Percentiles rank a stretch among this genome's conserved stretches.
These are phyloP conservation scores for Yamadazyma triangularis DNA, from an alignment of 1,139 yeast species.

Conservation along the genomic window DNA sequence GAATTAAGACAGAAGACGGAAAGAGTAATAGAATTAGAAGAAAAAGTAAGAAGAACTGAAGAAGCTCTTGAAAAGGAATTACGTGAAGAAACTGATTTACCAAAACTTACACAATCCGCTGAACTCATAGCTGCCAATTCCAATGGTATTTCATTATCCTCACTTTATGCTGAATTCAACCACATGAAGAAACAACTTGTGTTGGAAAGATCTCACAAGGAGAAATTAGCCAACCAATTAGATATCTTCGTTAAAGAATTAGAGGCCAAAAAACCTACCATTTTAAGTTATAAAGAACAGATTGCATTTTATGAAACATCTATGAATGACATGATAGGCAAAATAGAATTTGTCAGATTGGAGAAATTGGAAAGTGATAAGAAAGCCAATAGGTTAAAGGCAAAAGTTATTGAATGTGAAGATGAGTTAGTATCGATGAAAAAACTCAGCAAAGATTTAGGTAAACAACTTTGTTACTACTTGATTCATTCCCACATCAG, in stretches of 20 bases:
- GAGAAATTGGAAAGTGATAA: conserved; percentile 42
- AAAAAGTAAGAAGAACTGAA: conserved; percentile 35
- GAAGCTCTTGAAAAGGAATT: conserved; percentile 39
- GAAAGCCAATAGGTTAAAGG: conserved; percentile 28
- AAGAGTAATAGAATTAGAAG: conserved; percentile 28
- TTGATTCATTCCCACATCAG: conserved; percentile 63
- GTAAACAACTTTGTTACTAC: conserved; percentile 73
- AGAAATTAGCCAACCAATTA: conserved; percentile 64
- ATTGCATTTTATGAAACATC: conserved; percentile 40
- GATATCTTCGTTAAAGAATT: conserved; percentile 70
- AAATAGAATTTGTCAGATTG: conserved; percentile 31
- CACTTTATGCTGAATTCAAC: conserved; percentile 65
- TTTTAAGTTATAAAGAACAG: conserved; percentile 62
- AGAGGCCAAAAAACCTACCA: conserved; percentile 74
- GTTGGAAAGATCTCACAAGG: conserved; percentile 69
- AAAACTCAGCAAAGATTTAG: conserved; percentile 64
- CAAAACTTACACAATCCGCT: conserved; percentile 33
- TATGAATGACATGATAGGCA: conserved; percentile 35
- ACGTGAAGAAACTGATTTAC: conserved; percentile 37
- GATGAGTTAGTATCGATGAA: conserved; percentile 42
- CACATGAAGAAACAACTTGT: conserved; percentile 62
- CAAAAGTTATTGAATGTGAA: conserved; percentile 26
- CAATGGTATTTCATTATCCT: conserved; percentile 60
- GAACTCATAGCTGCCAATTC: conserved; percentile 44
- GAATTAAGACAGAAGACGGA: conserved; percentile 29